phyloP scores from a whole-genome alignment of 1,284 basidiomycete species.

The Moniliophthora roreri region DNA sequence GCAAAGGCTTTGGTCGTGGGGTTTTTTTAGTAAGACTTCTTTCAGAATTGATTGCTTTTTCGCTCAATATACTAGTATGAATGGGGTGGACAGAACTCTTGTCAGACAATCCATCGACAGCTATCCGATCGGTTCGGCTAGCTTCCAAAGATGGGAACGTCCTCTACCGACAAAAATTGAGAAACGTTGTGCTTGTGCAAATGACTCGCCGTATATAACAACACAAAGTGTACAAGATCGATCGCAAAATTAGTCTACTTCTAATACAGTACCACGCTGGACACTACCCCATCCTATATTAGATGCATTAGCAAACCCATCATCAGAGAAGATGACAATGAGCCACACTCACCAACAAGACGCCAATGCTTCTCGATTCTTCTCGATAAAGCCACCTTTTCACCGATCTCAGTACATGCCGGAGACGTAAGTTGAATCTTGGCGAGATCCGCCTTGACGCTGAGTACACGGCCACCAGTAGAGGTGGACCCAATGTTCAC shows the following conservation, averaged over 20 bases:
- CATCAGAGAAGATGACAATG: neutral
- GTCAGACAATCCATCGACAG: too few species aligned
- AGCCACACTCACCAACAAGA: constrained; percentile 63
- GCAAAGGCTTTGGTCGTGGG: too few species aligned
- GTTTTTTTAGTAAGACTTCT: too few species aligned
- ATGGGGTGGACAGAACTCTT: too few species aligned
- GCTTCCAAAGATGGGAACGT: too few species aligned
- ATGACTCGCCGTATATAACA: too few species aligned
- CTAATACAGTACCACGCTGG: constrained; percentile 49
- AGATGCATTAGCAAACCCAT: constrained; percentile 7
- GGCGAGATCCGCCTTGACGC: constrained; percentile 89
- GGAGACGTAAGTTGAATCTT: constrained; percentile 92
- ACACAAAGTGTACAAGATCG: neutral
- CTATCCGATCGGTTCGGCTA: too few species aligned
- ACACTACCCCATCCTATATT: constrained; percentile 50
- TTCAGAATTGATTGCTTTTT: too few species aligned
- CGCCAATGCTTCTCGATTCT: constrained; percentile 99
- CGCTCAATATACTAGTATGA: too few species aligned
- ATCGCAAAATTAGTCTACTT: constrained; percentile 39
- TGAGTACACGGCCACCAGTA: constrained; percentile 89
- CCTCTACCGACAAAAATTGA: too few species aligned
- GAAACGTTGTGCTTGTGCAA: too few species aligned
- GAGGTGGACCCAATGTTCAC: constrained; percentile 96
- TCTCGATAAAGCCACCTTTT: constrained; percentile 92
- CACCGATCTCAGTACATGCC: constrained; percentile 91